Base-by-base conservation (phyloP, 306 rosid species). In the Cucumis melo region DNA sequence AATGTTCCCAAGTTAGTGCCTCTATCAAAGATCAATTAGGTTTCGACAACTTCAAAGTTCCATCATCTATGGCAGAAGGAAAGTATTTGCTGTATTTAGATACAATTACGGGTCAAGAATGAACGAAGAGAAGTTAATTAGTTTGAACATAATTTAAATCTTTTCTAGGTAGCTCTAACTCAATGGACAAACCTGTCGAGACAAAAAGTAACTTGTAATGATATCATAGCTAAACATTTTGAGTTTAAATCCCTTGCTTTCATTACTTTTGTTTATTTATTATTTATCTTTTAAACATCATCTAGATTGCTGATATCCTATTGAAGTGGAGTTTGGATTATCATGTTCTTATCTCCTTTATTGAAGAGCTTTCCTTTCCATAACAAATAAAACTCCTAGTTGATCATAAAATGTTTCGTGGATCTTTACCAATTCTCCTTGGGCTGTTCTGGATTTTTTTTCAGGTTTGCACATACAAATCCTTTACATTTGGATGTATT, bases 391-490 rank as follows among this genome's bases (percentile, higher is more conserved):
- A 65, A 39, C 74, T 41, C 38, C 74, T 44, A 44, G 11, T 48
- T 39, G 59, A 71, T 13, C 23, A 48, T 46, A 71, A 71, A 14
- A 11, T 15, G 23, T 71, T 71, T 23, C 51, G 46, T 24, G 38
- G 74, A 68, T 68, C 56, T 68, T 68, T 68, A 21, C 44, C 56
- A 68, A 20, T 44, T 68, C 74, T 4, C 56, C 56, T 20, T 68
- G 74, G 20, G 56, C 11, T 13, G 32, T 21, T 73, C 44, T 82
- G 57, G 74, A 34, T 80, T 8, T 32, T 44, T 55, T 55, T 83
- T 82, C 96, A 93, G 98, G 97, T 93, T 93, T 87, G 90, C 97
- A 67, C 98, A 91, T 80, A 93, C 98, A 80, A 93, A 93, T 82
- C 98, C 98, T 16, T 84, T 93, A 89, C 97, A 93, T 90, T 58